Evolutionary conservation across 2,329 filamentous ascomycete genomes (phyloP), one percentile per base, ranked within the genome.

Genomic region (Talaromyces sp.): DNA sequence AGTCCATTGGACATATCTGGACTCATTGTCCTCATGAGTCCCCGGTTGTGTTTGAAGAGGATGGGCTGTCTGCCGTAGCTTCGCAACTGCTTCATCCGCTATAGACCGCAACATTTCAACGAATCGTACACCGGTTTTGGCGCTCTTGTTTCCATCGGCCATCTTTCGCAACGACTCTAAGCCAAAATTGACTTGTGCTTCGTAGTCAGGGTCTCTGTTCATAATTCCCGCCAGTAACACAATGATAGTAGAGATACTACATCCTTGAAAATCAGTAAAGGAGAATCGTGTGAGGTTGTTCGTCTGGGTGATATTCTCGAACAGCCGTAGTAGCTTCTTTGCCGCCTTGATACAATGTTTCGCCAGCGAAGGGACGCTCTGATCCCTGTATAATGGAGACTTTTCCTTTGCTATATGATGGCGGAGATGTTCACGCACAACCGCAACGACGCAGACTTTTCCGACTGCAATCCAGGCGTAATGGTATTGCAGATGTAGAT

Each of bases 201-300:
- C 68, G 21, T 75, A 77, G 4, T 66, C 69, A 0, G 71, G 68
- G 59, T 76, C 73, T 1, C 73, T 67, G n/a, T 75, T 70, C 5
- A 75, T 62, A 16, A 77, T 74, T 0, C 75, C 74, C 3, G 72
- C 67, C 2, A 77, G 65, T 11, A 77, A 62, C 3, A 71, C 68
- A 6, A 76, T 70, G 25, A 76, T 76, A 1, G 73, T 76, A 3
- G 75, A 75, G 16, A 73, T 75, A 40, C 75, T 77, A 62, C 75
- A 76, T 12, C 73, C 75, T 57, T 77, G 75, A 23, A 77, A 77
- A 64, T 77, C 75, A 4, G 75, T 76, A 54, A 77, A 77, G 0
- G 75, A 77, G 55, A 77, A 77, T 0, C 71, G 69, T 1, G 72
- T 71, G n/a, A 73, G 71, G 8, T 75, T 75, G 2, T 68, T 67